Percentiles rank a stretch among this genome's conserved stretches.
Conservation (phyloP, 2,329 filamentous ascomycete species). For the Claviceps sp. region DNA sequence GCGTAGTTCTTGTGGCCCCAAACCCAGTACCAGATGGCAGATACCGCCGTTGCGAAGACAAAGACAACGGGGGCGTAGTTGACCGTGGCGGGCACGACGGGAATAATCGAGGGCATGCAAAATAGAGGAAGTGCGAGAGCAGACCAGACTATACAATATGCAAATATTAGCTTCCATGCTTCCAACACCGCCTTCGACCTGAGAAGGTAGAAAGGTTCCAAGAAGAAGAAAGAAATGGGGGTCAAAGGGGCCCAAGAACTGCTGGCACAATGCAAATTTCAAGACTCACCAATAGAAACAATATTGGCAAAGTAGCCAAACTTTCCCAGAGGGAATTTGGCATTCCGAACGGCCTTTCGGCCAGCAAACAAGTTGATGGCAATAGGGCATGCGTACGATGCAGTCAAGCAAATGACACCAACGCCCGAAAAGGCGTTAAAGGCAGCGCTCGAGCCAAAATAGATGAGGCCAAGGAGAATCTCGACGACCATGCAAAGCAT, state of each 20-base stretch:
- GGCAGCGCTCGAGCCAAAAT: conserved; percentile 55
- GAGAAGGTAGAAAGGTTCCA: neutral
- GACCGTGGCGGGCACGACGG: conserved; percentile 43
- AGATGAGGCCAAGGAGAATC: conserved; percentile 50
- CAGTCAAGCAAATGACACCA: conserved; percentile 55
- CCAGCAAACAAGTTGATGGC: conserved; percentile 47
- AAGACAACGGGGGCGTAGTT: conserved; percentile 71
- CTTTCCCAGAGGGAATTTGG: conserved; percentile 46
- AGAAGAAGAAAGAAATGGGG: neutral
- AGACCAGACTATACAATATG: conserved; percentile 41
- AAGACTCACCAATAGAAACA: conserved; percentile 45
- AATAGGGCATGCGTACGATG: conserved; percentile 55
- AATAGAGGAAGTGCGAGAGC: conserved; percentile 57
- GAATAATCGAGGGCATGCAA: conserved; percentile 56
- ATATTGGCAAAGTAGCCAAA: conserved; percentile 50
- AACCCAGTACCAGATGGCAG: conserved; percentile 51
- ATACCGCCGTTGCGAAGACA: conserved; percentile 47
- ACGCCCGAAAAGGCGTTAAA: conserved; percentile 62
- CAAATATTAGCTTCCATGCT: conserved; percentile 4
- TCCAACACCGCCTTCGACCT: too few relatives aligned
- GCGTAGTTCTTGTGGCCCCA: conserved; percentile 59
- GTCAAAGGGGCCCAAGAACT: too few relatives aligned
- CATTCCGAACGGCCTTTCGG: conserved; percentile 43
- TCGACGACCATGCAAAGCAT: conserved; percentile 56
- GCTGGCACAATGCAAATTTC: too few relatives aligned